Evolutionary conservation across 106 monocot genomes (phyloP).

Genomic region (Dendrobium nobile): DNA sequence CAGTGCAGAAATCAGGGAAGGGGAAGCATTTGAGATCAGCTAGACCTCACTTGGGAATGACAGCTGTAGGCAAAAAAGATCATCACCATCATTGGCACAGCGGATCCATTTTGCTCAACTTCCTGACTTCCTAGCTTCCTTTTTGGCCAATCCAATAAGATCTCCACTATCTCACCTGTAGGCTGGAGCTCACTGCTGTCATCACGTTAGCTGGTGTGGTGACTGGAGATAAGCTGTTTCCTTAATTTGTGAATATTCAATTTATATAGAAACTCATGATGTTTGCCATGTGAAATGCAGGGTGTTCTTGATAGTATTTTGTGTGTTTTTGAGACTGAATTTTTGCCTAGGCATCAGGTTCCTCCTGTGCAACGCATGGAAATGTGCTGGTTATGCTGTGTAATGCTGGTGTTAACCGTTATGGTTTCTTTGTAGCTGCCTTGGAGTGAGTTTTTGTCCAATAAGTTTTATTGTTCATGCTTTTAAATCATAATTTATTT

Average conservation of each 20-base stretch:
- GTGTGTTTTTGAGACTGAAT: background rate
- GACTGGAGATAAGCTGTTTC: background rate
- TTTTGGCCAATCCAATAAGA: background rate
- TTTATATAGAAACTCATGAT: background rate
- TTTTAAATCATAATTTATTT: background rate
- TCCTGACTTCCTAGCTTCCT: too few species aligned
- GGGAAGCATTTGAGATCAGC: too few species aligned
- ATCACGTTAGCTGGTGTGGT: background rate
- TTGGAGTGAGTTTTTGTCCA: background rate
- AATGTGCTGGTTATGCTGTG: background rate
- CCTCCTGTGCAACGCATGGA: background rate
- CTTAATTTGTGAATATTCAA: background rate
- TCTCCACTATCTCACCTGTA: background rate
- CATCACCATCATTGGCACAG: too few species aligned
- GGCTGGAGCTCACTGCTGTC: background rate
- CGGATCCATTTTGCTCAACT: too few species aligned
- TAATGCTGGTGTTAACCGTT: background rate
- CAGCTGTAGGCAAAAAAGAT: too few species aligned
- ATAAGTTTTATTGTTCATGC: background rate
- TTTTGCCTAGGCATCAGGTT: background rate
- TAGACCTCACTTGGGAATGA: too few species aligned
- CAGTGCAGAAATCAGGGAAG: background rate
- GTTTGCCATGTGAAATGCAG: background rate
- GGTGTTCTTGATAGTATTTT: background rate
- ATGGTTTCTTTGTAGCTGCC: background rate